Base-by-base conservation (phyloP, 352 stramenopile genomes). In the Thalassiosira exigua region DNA sequence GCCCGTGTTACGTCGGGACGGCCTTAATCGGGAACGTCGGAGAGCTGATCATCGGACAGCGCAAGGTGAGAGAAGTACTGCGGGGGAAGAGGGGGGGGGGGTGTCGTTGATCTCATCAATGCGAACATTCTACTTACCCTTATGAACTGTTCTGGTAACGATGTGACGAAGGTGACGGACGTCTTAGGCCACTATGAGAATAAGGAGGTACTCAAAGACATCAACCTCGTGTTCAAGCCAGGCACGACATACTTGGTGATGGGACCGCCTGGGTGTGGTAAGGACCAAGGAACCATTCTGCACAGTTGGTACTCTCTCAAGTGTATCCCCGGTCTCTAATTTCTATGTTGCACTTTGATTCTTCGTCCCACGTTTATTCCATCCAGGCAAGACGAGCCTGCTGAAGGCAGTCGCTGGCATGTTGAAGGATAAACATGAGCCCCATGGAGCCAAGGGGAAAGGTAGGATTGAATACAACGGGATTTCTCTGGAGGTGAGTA, bases 391-490 rank as follows among this genome's bases (percentile, higher is more conserved):
- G 50, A 85, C 82, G 17, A 80, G 60, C 39, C 81, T 90, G 30
- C 70, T 91, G 9, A 90, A 88, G 75, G 71, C 54, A 7, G 61
- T 91, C 5, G 52, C 79, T 32, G 84, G 84, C 14, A 48, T 42
- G 36, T 58, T 89, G 9, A 57, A 44, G 56, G 53, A 66, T 2
- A 26, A 14, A 7, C 27, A 60, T 46, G 30, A n/a, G 27, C 46
- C n/a, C 44, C 19, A 74, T 21, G 21, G 33, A 39, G 36, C 62
- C 12, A 54, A 75, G 29, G 36, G 67, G 2, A 21, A 52, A n/a
- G 86, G 86, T 5, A 67, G 41, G 41, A 75, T 91, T 60, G 76
- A 84, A 27, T 91, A 87, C 69, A 90, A 92, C 69, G 84, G 84
- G 29, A 56, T 90, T 54, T 73, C 76, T 1, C 65, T 65, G 17